Percentiles rank a stretch among this genome's conserved stretches.
phyloP scores from a whole-genome alignment of 768 basidiomycete genomes.

The Naganishia friedmannii region DNA sequence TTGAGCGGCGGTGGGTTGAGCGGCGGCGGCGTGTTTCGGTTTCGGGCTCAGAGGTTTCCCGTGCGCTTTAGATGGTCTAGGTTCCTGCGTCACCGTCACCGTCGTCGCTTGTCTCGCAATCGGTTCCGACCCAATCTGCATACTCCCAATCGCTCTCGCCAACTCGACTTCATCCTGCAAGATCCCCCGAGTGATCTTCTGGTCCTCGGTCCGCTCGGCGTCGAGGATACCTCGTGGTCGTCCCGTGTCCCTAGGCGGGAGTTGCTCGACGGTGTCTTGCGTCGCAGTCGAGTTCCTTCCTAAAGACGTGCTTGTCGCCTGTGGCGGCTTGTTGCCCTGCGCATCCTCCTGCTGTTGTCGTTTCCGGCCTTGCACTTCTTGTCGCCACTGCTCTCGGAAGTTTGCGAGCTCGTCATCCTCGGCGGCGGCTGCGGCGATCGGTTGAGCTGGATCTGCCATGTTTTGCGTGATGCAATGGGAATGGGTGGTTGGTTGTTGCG shows the following conservation, averaged over 20 bases:
- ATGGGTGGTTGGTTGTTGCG: no score
- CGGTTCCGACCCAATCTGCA: no score
- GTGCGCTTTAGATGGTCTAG: not conserved
- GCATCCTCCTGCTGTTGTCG: not conserved
- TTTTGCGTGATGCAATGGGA: no score
- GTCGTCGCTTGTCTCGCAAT: not conserved
- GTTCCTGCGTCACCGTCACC: not conserved
- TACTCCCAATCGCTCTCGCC: not conserved
- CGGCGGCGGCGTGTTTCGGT: conserved; percentile 22
- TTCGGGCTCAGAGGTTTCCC: conserved; percentile 1
- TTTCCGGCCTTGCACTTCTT: conserved; percentile 33
- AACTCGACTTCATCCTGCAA: conserved; percentile 15
- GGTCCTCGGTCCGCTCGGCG: not conserved
- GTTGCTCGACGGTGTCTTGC: not conserved
- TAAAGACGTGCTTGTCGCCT: not conserved
- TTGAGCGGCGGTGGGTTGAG: not conserved
- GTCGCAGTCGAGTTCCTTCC: not conserved
- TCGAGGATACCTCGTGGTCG: conserved; percentile 11
- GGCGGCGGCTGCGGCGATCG: not conserved
- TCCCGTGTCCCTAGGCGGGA: not conserved
- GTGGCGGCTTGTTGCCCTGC: not conserved
- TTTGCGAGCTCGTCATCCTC: conserved; percentile 37
- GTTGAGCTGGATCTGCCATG: not conserved
- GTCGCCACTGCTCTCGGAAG: conserved; percentile 42
- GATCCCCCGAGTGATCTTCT: conserved; percentile 7